Evolutionary conservation across 305 asterid genomes (phyloP).

Genomic region (Fraxinus latifolia): DNA sequence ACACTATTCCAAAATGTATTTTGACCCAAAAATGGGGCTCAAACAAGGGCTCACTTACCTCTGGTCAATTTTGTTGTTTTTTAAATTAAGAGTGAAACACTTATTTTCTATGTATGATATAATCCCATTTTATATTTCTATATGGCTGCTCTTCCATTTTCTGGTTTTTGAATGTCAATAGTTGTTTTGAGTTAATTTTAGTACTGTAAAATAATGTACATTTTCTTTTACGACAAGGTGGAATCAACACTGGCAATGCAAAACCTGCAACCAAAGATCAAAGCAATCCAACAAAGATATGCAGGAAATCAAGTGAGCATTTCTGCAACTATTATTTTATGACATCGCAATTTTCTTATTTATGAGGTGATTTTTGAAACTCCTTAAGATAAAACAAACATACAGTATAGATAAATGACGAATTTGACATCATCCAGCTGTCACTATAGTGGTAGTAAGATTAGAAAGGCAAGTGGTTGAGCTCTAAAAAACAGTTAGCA

Average conservation of each 20-base stretch:
- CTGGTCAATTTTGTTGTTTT: constrained; percentile 5
- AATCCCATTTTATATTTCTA: constrained; percentile 13
- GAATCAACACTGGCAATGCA: constrained; percentile 99
- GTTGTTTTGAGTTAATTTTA: constrained; percentile 12
- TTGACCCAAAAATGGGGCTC: not conserved
- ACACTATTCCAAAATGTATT: too few relatives aligned
- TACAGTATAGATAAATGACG: not conserved
- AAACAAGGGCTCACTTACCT: constrained; percentile 1
- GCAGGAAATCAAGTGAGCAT: constrained; percentile 88
- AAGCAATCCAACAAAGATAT: constrained; percentile 96
- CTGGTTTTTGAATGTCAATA: constrained; percentile 7
- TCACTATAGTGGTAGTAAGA: not conserved
- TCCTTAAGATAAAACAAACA: constrained; percentile 19
- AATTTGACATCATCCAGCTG: constrained; percentile 12
- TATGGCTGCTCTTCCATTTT: not conserved
- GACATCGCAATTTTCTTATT: not conserved
- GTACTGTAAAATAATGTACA: constrained; percentile 13
- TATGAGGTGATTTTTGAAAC: constrained; percentile 2
- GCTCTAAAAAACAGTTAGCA: not conserved
- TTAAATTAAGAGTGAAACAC: not conserved
- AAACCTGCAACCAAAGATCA: constrained; percentile 96
- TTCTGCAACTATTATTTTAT: not conserved
- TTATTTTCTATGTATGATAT: not conserved
- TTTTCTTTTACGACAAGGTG: constrained; percentile 51
- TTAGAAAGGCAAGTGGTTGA: not conserved